A percentile compares a stretch with the other conserved stretches of the same genome.
These are phyloP conservation scores for Curvularia sp. DNA, from an alignment of 2,329 filamentous ascomycete species.

Conservation along the genomic window DNA sequence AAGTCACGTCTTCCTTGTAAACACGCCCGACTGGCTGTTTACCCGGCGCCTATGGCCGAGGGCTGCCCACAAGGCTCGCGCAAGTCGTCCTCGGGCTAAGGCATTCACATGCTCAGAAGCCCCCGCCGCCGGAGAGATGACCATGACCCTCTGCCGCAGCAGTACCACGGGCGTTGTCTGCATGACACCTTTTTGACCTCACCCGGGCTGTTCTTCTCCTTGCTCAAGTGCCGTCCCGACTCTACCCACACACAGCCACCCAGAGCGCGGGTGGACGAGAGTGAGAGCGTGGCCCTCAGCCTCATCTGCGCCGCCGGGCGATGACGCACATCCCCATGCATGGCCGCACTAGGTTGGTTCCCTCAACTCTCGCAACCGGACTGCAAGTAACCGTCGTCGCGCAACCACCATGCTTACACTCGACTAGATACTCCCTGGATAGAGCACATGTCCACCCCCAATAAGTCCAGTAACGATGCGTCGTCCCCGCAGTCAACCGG, in stretches of 20 bases:
- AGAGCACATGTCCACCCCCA: constrained; percentile 51
- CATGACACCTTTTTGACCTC: constrained; percentile 6
- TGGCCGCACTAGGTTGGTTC: constrained; percentile 53
- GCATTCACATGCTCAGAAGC: constrained; percentile 38
- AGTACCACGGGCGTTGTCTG: constrained; percentile 23
- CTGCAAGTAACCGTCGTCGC: constrained; percentile 12
- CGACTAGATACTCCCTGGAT: constrained; percentile 51
- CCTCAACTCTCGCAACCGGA: constrained; percentile 21
- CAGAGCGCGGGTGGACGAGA: constrained; percentile 22
- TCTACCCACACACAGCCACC: neutral
- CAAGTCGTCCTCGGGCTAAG: constrained; percentile 26
- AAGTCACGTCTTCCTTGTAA: neutral
- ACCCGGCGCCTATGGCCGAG: neutral
- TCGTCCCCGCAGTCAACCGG: constrained; percentile 47
- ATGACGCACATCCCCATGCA: constrained; percentile 51
- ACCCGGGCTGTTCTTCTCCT: neutral
- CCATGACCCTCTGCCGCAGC: constrained; percentile 16
- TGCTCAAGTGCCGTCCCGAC: neutral
- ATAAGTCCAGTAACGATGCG: constrained; percentile 47
- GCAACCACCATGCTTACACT: constrained; percentile 38
- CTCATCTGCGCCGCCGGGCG: constrained; percentile 34
- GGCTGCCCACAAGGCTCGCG: constrained; percentile 13
- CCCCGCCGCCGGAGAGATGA: constrained; percentile 25
- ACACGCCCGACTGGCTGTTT: neutral
- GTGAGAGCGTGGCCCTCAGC: constrained; percentile 31